These are phyloP conservation scores for Zarea fungicola DNA, from an alignment of 2,329 filamentous ascomycete species.

Conservation along the genomic window DNA sequence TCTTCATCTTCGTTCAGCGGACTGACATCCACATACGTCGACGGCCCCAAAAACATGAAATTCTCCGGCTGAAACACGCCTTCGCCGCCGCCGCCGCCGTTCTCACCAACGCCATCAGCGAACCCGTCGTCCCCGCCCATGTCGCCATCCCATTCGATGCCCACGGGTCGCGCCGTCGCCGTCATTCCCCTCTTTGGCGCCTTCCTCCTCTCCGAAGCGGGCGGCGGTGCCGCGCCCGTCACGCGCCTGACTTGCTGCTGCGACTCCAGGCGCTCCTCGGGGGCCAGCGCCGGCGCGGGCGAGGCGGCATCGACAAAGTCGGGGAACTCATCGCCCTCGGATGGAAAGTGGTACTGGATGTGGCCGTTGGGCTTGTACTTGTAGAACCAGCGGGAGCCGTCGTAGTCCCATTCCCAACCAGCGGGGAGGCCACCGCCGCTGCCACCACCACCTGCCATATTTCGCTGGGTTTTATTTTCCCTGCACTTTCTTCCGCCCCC, in stretches of 20 bases:
- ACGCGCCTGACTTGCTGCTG: slow-evolving; percentile 43
- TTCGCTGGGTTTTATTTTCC: too few species aligned
- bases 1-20: slow-evolving; percentile 38
- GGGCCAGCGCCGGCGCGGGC: slow-evolving; percentile 36
- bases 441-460: not conserved
- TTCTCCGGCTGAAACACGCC: slow-evolving; percentile 47
- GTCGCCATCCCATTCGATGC: slow-evolving; percentile 27
- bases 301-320: slow-evolving; percentile 39
- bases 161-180: slow-evolving; percentile 23
- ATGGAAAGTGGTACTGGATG: slow-evolving; percentile 52
- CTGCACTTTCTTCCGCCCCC: too few species aligned
- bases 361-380: slow-evolving; percentile 49
- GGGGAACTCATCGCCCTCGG: slow-evolving; percentile 53
- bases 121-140: slow-evolving; percentile 27
- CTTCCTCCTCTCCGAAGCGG: slow-evolving; percentile 3
- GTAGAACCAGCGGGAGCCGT: slow-evolving; percentile 54
- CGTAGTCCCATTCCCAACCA: slow-evolving; percentile 55
- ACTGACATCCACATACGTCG: slow-evolving; percentile 40
- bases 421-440: slow-evolving; percentile 36
- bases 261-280: slow-evolving; percentile 49
- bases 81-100: slow-evolving; percentile 26
- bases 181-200: slow-evolving; percentile 24
- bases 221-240: slow-evolving; percentile 13
- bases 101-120: slow-evolving; percentile 28
- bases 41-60: slow-evolving; percentile 49